These are phyloP conservation scores for Aciculoconidium aculeatum DNA, from an alignment of 805 yeast species.

Conservation along the genomic window DNA sequence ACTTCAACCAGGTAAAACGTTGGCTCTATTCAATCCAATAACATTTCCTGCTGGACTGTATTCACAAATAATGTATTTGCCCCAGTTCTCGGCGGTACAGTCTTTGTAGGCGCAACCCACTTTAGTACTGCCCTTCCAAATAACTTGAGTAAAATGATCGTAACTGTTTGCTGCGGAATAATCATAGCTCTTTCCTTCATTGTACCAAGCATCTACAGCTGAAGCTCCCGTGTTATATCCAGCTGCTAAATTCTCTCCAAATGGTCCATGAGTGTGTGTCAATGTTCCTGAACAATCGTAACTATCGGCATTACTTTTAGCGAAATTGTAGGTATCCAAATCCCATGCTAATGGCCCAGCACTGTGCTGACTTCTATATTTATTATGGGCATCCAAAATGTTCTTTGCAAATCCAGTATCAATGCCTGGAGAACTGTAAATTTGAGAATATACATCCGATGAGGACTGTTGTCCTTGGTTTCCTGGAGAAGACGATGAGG, in stretches of 20 bases:
- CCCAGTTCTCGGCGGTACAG: conserved; percentile 27
- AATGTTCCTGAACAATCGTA: conserved; percentile 34
- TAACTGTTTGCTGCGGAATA: conserved; percentile 20
- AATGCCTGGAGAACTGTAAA: conserved; percentile 16
- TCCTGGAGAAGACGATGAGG: conserved; percentile 6
- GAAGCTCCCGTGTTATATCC: conserved; percentile 25
- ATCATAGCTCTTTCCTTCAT: conserved; percentile 23
- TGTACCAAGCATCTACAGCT: conserved; percentile 32
- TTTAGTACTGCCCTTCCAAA: conserved; percentile 24
- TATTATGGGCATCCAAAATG: conserved; percentile 29
- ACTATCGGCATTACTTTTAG: conserved; percentile 27
- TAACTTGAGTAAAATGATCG: conserved; percentile 28
- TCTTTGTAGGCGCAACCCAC: conserved; percentile 30
- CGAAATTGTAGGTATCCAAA: conserved; percentile 25
- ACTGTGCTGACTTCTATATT: conserved; percentile 25
- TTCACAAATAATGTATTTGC: conserved; percentile 26
- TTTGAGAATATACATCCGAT: conserved; percentile 11
- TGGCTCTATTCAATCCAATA: conserved; percentile 21
- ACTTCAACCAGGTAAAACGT: conserved; percentile 19
- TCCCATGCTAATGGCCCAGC: conserved; percentile 28
- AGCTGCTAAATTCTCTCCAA: conserved; percentile 34
- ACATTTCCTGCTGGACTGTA: conserved; percentile 33
- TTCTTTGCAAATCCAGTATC: conserved; percentile 24
- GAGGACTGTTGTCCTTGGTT: conserved; percentile 6
- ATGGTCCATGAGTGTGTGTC: conserved; percentile 32